Evolutionary conservation across 352 stramenopile genomes (phyloP).

Genomic region (Thalassiosira ordinaria): DNA sequence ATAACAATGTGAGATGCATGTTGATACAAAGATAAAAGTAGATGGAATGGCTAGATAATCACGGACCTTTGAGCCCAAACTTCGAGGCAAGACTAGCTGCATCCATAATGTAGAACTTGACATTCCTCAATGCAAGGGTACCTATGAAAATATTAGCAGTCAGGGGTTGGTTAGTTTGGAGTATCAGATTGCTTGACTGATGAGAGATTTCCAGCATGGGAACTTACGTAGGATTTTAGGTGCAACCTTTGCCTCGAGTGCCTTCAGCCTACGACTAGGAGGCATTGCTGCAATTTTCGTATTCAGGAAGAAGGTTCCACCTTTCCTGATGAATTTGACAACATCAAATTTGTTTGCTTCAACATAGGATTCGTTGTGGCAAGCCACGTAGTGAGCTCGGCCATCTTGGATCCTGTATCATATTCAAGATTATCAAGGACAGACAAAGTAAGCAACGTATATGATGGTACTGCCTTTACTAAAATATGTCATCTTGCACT

Average conservation of each 20-base stretch:
- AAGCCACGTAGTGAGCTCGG: conserved; percentile 78
- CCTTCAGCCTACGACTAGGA: conserved; percentile 64
- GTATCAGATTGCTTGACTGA: too few species aligned
- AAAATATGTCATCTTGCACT: conserved; percentile 10
- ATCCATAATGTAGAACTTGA: conserved; percentile 78
- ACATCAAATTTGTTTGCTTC: conserved; percentile 84
- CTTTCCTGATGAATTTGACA: conserved; percentile 68
- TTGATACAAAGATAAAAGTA: background rate
- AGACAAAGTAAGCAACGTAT: conserved; percentile 14
- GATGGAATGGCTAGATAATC: background rate
- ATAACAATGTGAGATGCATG: background rate
- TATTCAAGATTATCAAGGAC: conserved; percentile 8
- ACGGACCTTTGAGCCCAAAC: conserved; percentile 62
- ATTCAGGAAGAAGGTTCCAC: conserved; percentile 79
- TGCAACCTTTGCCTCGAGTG: conserved; percentile 69
- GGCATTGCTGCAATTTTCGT: conserved; percentile 71
- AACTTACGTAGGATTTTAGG: conserved; percentile 71
- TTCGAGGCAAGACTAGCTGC: conserved; percentile 67
- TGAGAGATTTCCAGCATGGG: too few species aligned
- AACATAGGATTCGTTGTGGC: conserved; percentile 81
- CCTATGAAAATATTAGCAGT: conserved; percentile 6
- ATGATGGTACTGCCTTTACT: conserved; percentile 24
- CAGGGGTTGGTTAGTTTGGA: background rate
- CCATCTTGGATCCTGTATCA: conserved; percentile 68
- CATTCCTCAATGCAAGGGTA: conserved; percentile 59